These are phyloP conservation scores for Lasiosphaeria miniovina DNA, from an alignment of 495 filamentous ascomycete species.

Conservation along the genomic window DNA sequence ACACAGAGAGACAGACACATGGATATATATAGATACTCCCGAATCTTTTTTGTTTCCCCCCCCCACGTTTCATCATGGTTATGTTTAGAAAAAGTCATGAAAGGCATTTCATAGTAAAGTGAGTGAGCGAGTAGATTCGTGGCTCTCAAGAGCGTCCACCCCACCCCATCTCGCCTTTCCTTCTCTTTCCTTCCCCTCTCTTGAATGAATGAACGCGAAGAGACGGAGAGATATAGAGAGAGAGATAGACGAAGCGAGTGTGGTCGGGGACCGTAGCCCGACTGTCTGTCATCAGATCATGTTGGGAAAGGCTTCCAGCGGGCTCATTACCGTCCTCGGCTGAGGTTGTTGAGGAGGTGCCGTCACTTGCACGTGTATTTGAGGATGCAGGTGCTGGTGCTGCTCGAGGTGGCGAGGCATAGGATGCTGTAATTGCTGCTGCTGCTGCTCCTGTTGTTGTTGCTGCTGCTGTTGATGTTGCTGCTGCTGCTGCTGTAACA, in stretches of 20 bases:
- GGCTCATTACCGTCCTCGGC: slow-evolving; percentile 28
- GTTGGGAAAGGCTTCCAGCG: slow-evolving; percentile 35
- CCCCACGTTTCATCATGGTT: not conserved
- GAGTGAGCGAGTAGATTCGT: not conserved
- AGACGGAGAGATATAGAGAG: not conserved
- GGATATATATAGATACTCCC: not conserved
- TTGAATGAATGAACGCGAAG: not conserved
- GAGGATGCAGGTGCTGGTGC: slow-evolving; percentile 23
- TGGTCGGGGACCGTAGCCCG: too few relatives aligned
- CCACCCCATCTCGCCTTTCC: too few relatives aligned
- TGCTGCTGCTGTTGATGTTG: slow-evolving; percentile 17
- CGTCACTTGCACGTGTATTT: slow-evolving; percentile 22
- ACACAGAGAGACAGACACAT: not conserved
- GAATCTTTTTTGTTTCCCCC: not conserved
- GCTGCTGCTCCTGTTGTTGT: slow-evolving; percentile 22
- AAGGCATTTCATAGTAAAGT: not conserved
- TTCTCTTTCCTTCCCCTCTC: too few relatives aligned
- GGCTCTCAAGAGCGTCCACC: too few relatives aligned
- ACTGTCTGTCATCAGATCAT: slow-evolving; percentile 39
- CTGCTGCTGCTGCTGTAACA: slow-evolving; percentile 14
- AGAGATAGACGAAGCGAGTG: slow-evolving; percentile 1
- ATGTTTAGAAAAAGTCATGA: slow-evolving; percentile 3
- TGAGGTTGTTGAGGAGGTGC: slow-evolving; percentile 31
- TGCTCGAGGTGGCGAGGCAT: slow-evolving; percentile 10
- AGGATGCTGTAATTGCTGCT: slow-evolving; percentile 26